These are phyloP conservation scores for Martensiomyces pterosporus DNA, from an alignment of 192 early-diverging fungal genomes.

Conservation along the genomic window DNA sequence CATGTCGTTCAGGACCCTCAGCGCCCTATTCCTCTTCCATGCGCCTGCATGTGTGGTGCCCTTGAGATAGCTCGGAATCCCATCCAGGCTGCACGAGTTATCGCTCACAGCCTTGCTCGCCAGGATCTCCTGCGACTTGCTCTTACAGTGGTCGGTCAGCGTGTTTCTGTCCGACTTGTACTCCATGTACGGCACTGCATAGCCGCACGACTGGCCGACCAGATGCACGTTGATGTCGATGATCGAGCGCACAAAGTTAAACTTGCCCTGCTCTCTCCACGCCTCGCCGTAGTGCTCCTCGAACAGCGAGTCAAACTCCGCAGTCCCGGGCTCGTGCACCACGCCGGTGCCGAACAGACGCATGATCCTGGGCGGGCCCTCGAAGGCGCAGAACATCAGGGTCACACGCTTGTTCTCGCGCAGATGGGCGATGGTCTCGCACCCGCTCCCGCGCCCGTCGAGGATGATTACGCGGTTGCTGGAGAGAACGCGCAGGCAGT, in stretches of 20 bases:
- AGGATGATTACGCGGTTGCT: conserved; percentile 29
- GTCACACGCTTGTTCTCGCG: conserved; percentile 62
- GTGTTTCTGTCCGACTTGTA: conserved; percentile 51
- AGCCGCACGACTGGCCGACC: conserved; percentile 60
- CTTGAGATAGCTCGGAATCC: conserved; percentile 49
- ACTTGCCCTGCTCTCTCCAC: conserved; percentile 28
- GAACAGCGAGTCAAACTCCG: conserved; percentile 49
- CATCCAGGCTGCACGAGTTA: conserved; percentile 57
- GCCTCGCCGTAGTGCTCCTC: conserved; percentile 40
- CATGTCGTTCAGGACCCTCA: neutral
- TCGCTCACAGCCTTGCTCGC: conserved; percentile 31
- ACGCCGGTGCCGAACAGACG: conserved; percentile 55
- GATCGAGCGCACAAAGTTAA: conserved; percentile 53
- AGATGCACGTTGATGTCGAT: conserved; percentile 53
- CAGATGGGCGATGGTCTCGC: conserved; percentile 62
- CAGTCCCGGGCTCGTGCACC: conserved; percentile 46
- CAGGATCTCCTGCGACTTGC: conserved; percentile 29
- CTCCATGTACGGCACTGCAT: conserved; percentile 57
- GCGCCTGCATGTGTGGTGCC: conserved; percentile 13
- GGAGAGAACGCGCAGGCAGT: conserved; percentile 50
- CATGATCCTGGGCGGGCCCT: conserved; percentile 60
- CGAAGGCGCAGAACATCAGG: conserved; percentile 63
- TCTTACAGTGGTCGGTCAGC: conserved; percentile 39
- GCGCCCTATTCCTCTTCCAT: conserved; percentile 1
- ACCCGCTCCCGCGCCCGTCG: conserved; percentile 45